Conservation (phyloP, 2,329 filamentous ascomycete genomes). For the Botrytis squamosa region DNA sequence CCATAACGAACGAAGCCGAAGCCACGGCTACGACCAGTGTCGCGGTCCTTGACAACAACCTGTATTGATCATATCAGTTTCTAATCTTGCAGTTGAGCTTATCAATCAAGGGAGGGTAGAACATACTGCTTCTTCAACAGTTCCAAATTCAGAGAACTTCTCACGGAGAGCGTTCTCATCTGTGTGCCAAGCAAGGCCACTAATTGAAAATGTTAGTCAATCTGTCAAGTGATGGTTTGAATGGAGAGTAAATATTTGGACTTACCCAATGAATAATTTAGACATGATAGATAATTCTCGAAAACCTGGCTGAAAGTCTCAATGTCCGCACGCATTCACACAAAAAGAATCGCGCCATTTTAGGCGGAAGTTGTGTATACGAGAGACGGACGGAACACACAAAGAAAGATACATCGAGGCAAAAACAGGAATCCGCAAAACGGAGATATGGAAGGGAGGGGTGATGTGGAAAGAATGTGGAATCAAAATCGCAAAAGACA, state of each 20-base stretch:
- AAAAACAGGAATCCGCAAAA: slow-evolving; percentile 39
- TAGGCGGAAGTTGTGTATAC: slow-evolving; percentile 36
- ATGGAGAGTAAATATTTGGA: slow-evolving; percentile 23
- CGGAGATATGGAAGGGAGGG: slow-evolving; percentile 35
- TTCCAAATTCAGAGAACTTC: slow-evolving; percentile 91
- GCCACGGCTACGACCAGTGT: slow-evolving; percentile 92
- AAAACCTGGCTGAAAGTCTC: slow-evolving; percentile 41
- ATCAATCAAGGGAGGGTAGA: slow-evolving; percentile 19
- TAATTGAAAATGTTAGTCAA: slow-evolving; percentile 41
- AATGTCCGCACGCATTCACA: slow-evolving; percentile 42
- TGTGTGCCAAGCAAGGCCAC: slow-evolving; percentile 98
- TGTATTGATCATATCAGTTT: slow-evolving; percentile 43
- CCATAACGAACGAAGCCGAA: slow-evolving; percentile 95
- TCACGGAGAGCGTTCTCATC: slow-evolving; percentile 81
- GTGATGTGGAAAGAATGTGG: slow-evolving; percentile 29
- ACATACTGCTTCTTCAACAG: slow-evolving; percentile 93
- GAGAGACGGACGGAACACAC: slow-evolving; percentile 37
- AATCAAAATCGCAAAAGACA: slow-evolving; percentile 28
- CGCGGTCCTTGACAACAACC: slow-evolving; percentile 97
- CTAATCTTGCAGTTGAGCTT: slow-evolving; percentile 22
- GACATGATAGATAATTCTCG: slow-evolving; percentile 62
- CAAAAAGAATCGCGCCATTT: slow-evolving; percentile 36
- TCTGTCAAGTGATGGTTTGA: slow-evolving; percentile 7
- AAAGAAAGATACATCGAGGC: slow-evolving; percentile 42
- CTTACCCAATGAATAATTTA: slow-evolving; percentile 93